Conservation (phyloP, 306 rosid genomes). For the Cucumis melo region DNA sequence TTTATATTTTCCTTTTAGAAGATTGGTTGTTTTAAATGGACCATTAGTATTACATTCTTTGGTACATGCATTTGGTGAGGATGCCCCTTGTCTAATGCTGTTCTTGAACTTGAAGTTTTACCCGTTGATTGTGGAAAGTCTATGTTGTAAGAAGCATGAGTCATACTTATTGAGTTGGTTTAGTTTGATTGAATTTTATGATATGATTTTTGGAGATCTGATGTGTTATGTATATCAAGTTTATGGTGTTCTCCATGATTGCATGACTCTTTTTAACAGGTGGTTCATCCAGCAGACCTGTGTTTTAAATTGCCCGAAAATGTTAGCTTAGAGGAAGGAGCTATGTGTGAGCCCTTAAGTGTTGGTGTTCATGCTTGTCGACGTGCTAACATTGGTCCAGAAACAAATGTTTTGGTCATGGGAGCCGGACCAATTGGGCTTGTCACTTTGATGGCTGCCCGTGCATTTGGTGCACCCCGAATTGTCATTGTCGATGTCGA, state of each 20-base stretch:
- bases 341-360: conserved; percentile 84
- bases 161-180: background rate
- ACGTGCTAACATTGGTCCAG: conserved; percentile 71
- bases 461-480: conserved; percentile 69
- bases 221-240: background rate
- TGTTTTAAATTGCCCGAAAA: conserved; percentile 80
- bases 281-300: conserved; percentile 83
- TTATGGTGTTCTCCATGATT: background rate
- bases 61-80: background rate
- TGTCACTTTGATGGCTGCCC: conserved; percentile 78
- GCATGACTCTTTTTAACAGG: conserved; percentile 18
- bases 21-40: background rate
- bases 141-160: background rate
- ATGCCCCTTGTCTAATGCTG: background rate
- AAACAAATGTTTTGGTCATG: conserved; percentile 69
- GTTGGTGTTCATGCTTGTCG: conserved; percentile 96
- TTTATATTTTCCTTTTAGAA: background rate
- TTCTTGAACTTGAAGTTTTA: background rate
- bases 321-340: conserved; percentile 90
- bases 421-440: conserved; percentile 97
- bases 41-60: background rate
- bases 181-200: background rate
- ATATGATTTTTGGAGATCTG: background rate
- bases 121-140: background rate
- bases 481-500: conserved; percentile 59